A percentile compares a stretch with the other conserved stretches of the same genome.
Evolutionary conservation across 805 yeast genomes (phyloP).

Genomic region (Candida piceae): DNA sequence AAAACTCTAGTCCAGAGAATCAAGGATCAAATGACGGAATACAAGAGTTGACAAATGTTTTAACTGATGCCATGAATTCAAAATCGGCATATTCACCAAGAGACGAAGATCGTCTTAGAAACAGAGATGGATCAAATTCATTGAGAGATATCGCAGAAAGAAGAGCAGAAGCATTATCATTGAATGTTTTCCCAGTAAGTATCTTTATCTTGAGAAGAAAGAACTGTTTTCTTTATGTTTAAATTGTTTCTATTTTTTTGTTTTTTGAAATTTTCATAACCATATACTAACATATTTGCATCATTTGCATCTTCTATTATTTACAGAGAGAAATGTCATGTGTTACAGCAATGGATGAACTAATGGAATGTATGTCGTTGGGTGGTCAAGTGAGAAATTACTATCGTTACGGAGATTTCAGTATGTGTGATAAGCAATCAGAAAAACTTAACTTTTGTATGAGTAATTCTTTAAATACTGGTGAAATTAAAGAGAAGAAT

Average conservation of each 20-base stretch:
- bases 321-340: conserved; percentile 49
- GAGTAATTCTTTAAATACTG: conserved; percentile 48
- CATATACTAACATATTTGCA: conserved; percentile 5
- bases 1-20: neutral
- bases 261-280: neutral
- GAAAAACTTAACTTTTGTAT: conserved; percentile 80
- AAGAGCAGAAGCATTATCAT: conserved; percentile 23
- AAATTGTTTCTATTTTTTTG: no score
- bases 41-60: conserved; percentile 7
- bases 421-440: conserved; percentile 63
- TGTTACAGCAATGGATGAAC: conserved; percentile 80
- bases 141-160: conserved; percentile 26
- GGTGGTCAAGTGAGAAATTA: conserved; percentile 87
- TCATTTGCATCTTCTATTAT: neutral
- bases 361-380: conserved; percentile 78
- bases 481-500: conserved; percentile 42
- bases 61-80: conserved; percentile 19
- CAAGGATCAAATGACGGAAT: conserved; percentile 8
- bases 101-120: neutral
- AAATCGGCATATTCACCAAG: conserved; percentile 16
- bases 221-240: neutral
- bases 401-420: conserved; percentile 77
- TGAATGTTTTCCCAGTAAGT: conserved; percentile 30
- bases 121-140: conserved; percentile 3
- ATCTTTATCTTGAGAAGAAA: no score